Evolutionary conservation across 148 eudicot species (phyloP), one percentile per base, ranked within the genome.

Genomic region (Vaccinium corymbosum): DNA sequence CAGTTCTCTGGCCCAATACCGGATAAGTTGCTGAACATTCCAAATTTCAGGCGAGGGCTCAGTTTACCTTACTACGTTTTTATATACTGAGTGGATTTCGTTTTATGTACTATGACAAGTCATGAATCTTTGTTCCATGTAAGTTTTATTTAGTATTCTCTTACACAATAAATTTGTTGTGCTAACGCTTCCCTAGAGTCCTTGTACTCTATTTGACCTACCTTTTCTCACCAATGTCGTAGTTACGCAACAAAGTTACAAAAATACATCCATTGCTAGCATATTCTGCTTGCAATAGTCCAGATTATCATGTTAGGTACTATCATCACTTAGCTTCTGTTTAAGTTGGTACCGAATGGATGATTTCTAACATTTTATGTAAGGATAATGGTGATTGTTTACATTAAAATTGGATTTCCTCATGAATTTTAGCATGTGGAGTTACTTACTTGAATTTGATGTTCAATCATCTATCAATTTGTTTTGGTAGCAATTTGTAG

Each of bases 1-100:
- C 89, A 90, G 72, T 97, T 97, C 84, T 95, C 98, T 56, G 99
- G 99, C 35, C 98, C 99, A 27, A 90, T 97, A 81, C 99, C 99
- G 49, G 85, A 88, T 6, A 93, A 87, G 83, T 82, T 97, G 90
- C 90, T 91, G 78, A 82, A 49, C 27, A 87, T 97, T 84, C 97
- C 96, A 7, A 92, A 83, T 88, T 95, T 95, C 98, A 93, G 97
- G 99, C 94, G 77, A 91, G 83, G 83, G 22, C 75, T 68, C 76
- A 22, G 29, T 16, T 51, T 62, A n/a, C 68, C 68, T 62, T 62
- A 2, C 27, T 7, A 62, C 20, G 12, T 62, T 62, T n/a, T n/a
- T 11, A 52, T 16, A 9, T 74, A 19, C 64, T 2, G 20, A 13
- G 35, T 55, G 15, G 11, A 10, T 79, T 79, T 57, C 0, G 4